These are phyloP conservation scores for Elasticomyces elasticus DNA, from an alignment of 495 filamentous ascomycete genomes.

Conservation along the genomic window DNA sequence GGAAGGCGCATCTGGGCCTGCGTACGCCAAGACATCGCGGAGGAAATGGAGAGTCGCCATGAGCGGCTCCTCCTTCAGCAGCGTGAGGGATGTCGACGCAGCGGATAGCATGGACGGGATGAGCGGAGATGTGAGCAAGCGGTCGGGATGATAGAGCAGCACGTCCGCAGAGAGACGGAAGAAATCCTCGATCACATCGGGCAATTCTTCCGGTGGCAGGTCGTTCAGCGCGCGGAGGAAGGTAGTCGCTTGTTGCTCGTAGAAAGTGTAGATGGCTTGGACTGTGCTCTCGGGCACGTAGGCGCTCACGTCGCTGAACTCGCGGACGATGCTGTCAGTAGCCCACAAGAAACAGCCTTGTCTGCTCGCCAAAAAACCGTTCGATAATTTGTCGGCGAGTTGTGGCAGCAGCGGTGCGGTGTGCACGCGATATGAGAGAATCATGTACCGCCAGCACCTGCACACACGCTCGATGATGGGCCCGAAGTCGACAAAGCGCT, in stretches of 20 bases:
- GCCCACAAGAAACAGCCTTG: slow-evolving; percentile 98
- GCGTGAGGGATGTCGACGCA: slow-evolving; percentile 67
- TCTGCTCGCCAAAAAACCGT: slow-evolving; percentile 70
- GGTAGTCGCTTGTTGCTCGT: slow-evolving; percentile 77
- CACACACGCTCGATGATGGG: slow-evolving; percentile 91
- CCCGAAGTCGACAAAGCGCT: slow-evolving; percentile 70
- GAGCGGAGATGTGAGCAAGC: slow-evolving; percentile 64
- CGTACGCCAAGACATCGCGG: slow-evolving; percentile 85
- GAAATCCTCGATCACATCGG: slow-evolving; percentile 98
- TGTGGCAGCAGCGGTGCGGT: slow-evolving; percentile 75
- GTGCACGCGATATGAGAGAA: slow-evolving; percentile 85
- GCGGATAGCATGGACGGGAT: slow-evolving; percentile 78
- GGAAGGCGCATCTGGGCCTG: slow-evolving; percentile 61
- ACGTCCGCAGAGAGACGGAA: slow-evolving; percentile 87
- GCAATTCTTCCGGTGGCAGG: slow-evolving; percentile 72
- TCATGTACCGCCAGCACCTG: slow-evolving; percentile 90
- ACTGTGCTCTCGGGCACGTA: slow-evolving; percentile 73
- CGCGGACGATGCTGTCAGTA: slow-evolving; percentile 84
- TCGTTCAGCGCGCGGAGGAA: slow-evolving; percentile 86
- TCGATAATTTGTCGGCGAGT: slow-evolving; percentile 76
- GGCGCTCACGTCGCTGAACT: slow-evolving; percentile 84
- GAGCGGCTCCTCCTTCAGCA: slow-evolving; percentile 84
- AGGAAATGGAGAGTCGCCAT: slow-evolving; percentile 88
- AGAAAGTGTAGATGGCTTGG: slow-evolving; percentile 84
- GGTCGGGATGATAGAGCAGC: slow-evolving; percentile 79